Conservation (phyloP, 2,329 filamentous ascomycete genomes). For the Monilinia vaccinii-corymbosi region DNA sequence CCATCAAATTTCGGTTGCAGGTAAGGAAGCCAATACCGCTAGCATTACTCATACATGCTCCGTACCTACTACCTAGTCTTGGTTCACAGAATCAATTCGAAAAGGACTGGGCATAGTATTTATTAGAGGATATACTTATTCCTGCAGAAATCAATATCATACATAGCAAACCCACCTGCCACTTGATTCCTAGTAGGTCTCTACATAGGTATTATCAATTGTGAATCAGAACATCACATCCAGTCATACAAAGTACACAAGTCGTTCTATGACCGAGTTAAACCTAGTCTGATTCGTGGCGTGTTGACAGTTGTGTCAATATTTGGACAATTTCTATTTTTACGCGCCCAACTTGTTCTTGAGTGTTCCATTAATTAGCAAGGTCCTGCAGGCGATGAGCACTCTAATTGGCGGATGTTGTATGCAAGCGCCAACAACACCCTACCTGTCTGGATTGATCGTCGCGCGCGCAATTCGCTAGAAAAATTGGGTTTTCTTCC, state of each 20-base stretch:
- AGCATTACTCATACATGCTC: background rate
- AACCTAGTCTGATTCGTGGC: constrained; percentile 1
- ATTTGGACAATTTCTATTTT: constrained; percentile 2
- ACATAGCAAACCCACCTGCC: background rate
- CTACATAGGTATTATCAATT: background rate
- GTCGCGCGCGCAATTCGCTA: constrained; percentile 8
- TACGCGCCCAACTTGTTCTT: constrained; percentile 6
- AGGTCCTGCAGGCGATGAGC: constrained; percentile 3
- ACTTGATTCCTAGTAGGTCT: background rate
- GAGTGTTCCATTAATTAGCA: background rate
- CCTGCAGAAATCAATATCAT: background rate
- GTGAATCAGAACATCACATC: constrained; percentile 5
- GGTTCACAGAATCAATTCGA: background rate
- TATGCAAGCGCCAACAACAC: constrained; percentile 6
- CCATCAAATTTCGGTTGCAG: background rate
- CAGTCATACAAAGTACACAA: background rate
- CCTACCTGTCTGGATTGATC: background rate
- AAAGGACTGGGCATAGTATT: background rate
- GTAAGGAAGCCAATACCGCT: background rate
- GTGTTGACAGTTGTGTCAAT: background rate
- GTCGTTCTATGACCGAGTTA: background rate
- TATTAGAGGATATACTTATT: background rate
- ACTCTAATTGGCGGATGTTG: constrained; percentile 2
- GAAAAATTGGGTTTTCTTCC: background rate
- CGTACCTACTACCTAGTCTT: background rate